Conservation (phyloP, 2,329 filamentous ascomycete species). For the Sporothrix humicola region DNA sequence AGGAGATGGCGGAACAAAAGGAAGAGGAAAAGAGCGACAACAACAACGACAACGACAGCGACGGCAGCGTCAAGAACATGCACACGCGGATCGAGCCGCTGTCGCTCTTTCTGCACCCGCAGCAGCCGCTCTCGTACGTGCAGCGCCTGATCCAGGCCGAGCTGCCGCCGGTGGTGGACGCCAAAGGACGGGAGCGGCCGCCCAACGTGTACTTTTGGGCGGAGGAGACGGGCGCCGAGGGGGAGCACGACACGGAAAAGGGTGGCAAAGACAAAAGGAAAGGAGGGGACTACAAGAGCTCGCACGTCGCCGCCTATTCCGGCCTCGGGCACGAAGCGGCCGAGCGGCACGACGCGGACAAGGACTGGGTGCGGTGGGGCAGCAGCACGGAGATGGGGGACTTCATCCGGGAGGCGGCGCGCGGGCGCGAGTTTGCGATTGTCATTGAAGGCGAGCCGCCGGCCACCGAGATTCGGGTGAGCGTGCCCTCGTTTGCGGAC, state of each 20-base stretch:
- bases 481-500: constrained; percentile 86
- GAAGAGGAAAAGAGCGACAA: constrained; percentile 45
- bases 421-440: constrained; percentile 83
- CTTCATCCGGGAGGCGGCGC: constrained; percentile 88
- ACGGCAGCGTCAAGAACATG: constrained; percentile 40
- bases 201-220: constrained; percentile 81
- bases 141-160: constrained; percentile 89
- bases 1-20: constrained; percentile 41
- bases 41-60: constrained; percentile 27
- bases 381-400: constrained; percentile 89
- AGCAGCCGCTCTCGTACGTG: constrained; percentile 89
- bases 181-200: constrained; percentile 68
- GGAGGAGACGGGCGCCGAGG: constrained; percentile 64
- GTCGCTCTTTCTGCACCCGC: constrained; percentile 83
- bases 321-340: constrained; percentile 68
- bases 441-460: constrained; percentile 70
- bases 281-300: not conserved
- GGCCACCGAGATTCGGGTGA: constrained; percentile 69
- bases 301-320: constrained; percentile 70
- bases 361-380: constrained; percentile 84
- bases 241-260: constrained; percentile 44
- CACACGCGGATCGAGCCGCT: constrained; percentile 71
- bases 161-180: constrained; percentile 69
- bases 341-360: constrained; percentile 51
- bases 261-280: constrained; percentile 17